Conservation (phyloP, 2,329 filamentous ascomycete genomes). For the Lasiodiplodia sp. region DNA sequence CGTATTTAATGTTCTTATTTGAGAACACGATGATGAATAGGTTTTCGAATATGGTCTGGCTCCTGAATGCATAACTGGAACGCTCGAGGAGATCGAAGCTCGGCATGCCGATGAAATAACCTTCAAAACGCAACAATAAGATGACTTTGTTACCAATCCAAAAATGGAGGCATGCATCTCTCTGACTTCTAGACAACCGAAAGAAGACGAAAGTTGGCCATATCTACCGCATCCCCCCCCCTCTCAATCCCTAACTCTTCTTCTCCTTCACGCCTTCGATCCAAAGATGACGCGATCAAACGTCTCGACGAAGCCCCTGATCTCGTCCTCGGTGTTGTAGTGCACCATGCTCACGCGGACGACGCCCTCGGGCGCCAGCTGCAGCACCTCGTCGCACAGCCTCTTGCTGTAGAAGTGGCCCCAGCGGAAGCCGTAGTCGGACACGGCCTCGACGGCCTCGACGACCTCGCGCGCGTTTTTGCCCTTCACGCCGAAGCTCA, state of each 20-base stretch:
- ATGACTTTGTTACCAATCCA: not conserved
- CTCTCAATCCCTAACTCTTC: not conserved
- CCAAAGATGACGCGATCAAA: conserved; percentile 57
- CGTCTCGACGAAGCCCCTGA: conserved; percentile 59
- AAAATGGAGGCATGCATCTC: not conserved
- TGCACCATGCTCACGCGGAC: conserved; percentile 75
- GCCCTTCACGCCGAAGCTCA: conserved; percentile 71
- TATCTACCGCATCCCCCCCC: not conserved
- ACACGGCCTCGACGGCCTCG: conserved; percentile 65
- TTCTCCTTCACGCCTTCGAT: not conserved
- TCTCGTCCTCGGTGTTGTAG: conserved; percentile 72
- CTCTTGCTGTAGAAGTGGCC: conserved; percentile 74
- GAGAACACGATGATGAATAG: not conserved
- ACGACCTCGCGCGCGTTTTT: conserved; percentile 65
- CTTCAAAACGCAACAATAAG: not conserved
- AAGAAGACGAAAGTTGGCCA: not conserved
- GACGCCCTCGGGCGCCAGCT: conserved; percentile 67
- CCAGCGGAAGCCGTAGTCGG: conserved; percentile 69
- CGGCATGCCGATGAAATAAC: too few relatives aligned
- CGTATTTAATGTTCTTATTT: not conserved
- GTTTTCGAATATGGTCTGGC: not conserved
- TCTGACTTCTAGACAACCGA: not conserved
- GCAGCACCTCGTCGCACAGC: conserved; percentile 65
- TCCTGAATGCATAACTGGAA: not conserved
- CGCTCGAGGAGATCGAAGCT: not conserved